Percentiles rank a stretch among this genome's conserved stretches.
These are phyloP conservation scores for Plasmodium ovale DNA, from an alignment of 169 alveolate genomes.

Conservation along the genomic window DNA sequence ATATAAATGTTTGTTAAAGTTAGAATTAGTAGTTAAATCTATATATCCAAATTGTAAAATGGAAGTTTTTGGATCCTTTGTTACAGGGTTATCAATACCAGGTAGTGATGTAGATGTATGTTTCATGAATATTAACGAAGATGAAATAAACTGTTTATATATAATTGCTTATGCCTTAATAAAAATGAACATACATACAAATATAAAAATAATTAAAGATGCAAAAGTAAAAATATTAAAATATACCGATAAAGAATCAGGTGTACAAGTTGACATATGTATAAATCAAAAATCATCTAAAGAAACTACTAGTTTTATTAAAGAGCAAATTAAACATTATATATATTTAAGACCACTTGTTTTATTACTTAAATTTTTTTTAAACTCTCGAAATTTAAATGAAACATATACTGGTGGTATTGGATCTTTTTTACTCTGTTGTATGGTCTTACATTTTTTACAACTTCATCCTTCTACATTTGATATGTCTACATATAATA, in stretches of 20 bases:
- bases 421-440: slow-evolving; percentile 84
- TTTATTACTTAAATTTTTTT: slow-evolving; percentile 79
- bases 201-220: slow-evolving; percentile 31
- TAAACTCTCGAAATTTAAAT: slow-evolving; percentile 82
- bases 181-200: slow-evolving; percentile 22
- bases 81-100: slow-evolving; percentile 62
- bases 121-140: slow-evolving; percentile 11
- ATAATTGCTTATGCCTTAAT: slow-evolving; percentile 29
- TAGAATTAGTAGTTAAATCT: slow-evolving; percentile 58
- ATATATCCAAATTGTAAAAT: slow-evolving; percentile 38
- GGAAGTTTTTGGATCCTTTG: slow-evolving; percentile 66
- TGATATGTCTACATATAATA: slow-evolving; percentile 55
- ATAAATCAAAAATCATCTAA: slow-evolving; percentile 60
- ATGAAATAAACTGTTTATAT: slow-evolving; percentile 15
- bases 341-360: slow-evolving; percentile 85
- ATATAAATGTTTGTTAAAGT: slow-evolving; percentile 18
- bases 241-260: slow-evolving; percentile 57
- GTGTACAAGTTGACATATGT: slow-evolving; percentile 61
- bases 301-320: slow-evolving; percentile 53
- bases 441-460: slow-evolving; percentile 85
- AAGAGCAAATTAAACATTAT: slow-evolving; percentile 77
- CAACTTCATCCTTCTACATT: slow-evolving; percentile 82
- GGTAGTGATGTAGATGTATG: slow-evolving; percentile 72
- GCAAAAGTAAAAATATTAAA: slow-evolving; percentile 61
- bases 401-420: slow-evolving; percentile 86